A percentile compares a stretch with the other conserved stretches of the same genome.
These are phyloP conservation scores for Saposhnikovia divaricata DNA, from an alignment of 129 eudicot genomes.

Conservation along the genomic window DNA sequence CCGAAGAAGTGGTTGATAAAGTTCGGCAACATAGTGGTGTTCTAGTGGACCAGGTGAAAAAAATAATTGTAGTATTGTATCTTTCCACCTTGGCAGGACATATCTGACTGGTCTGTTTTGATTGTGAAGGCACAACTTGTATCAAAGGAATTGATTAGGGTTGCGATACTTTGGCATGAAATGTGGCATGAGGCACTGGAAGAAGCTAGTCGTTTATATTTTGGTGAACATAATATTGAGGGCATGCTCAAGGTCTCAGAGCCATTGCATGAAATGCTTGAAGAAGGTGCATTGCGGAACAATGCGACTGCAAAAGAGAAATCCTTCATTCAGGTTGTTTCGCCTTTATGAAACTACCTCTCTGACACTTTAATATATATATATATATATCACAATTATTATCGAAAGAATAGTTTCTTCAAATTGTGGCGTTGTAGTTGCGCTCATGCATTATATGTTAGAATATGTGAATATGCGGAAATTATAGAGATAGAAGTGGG, in stretches of 20 bases:
- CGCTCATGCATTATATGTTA: not conserved
- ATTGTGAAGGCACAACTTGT: constrained; percentile 91
- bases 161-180: constrained; percentile 99
- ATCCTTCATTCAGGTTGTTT: constrained; percentile 80
- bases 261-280: constrained; percentile 93
- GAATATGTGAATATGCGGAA: too few species aligned
- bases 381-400: not conserved
- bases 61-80: constrained; percentile 3
- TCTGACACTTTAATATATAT: not conserved
- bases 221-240: constrained; percentile 92
- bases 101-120: constrained; percentile 26
- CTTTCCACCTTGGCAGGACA: not conserved
- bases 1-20: constrained; percentile 92
- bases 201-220: constrained; percentile 97
- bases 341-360: not conserved
- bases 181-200: constrained; percentile 98
- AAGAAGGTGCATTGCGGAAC: constrained; percentile 75
- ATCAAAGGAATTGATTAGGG: constrained; percentile 92
- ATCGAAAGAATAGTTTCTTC: not conserved
- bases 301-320: constrained; percentile 78
- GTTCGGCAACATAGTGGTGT: constrained; percentile 91
- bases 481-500: too few species aligned
- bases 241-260: constrained; percentile 93
- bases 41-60: constrained; percentile 86
- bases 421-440: not conserved